Evolutionary conservation across 208 protist species (phyloP), one percentile per base, ranked within the genome.

Genomic region (Histomonas meleagridis): DNA sequence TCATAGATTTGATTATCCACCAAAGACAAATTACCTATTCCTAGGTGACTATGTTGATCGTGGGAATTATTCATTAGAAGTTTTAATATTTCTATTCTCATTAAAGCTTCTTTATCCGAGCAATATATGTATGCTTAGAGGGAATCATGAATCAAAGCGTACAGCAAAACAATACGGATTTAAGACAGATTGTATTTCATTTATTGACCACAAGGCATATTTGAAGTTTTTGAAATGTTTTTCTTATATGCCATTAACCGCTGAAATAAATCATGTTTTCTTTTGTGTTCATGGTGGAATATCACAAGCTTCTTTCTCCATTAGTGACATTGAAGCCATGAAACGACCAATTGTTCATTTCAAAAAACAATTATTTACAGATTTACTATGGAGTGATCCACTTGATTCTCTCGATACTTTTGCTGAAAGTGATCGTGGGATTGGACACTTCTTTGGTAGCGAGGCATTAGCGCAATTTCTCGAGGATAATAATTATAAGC

Each of bases 371-470:
- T 55, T 86, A 16, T 26, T 86, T 7, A 38, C 46, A 26, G 76
- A 86, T 35, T 32, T 86, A 4, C 23, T 86, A 28, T 86, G 76
- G 76, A 38, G 46, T 86, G 76, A 86, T 55, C 76, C 76, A 55
- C 9, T 35, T 46, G 35, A 14, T 21, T 49, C 0, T 5, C 3
- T 49, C 38, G 23, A 51, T 14, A 51, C 14, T 21, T 0, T 18
- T 18, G 16, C 0, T 55, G 21, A 4, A 43, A 76, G 35, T 43
- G 16, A 40, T 0, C 7, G 76, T 57, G 76, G 76, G 4, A 32
- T 32, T 46, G 76, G 76, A 2, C 32, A 38, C 16, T 18, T 57
- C 38, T 86, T 38, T 35, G 46, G 46, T 35, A 0, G 14, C 1
- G 76, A 86, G 9, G 46, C 46, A 26, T 38, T 43, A 46, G 0